Evolutionary conservation across 441 rosid genomes (phyloP), one percentile per base, ranked within the genome.

Genomic region (Codiaeum variegatum): DNA sequence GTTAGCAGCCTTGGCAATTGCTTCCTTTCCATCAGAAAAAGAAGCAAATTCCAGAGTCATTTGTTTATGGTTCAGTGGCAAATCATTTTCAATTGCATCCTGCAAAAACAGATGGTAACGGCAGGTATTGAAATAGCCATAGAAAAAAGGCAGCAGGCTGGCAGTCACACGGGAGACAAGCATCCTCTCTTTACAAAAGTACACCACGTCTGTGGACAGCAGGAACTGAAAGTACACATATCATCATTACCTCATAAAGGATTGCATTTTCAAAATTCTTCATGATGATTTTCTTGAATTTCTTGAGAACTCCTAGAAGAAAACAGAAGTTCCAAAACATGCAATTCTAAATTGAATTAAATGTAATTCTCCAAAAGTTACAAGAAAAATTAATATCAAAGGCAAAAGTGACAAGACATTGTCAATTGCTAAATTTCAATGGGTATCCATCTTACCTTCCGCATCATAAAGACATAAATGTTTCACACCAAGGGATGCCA

Each of bases 1-100:
- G 79, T 91, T 94, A 72, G 97, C 96, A 69, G 94, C 99, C 80
- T 83, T 91, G 61, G 82, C 85, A 61, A 94, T 82, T 60, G 97
- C 92, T 80, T 88, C 96, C 85, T 92, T 94, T 59, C 92, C 93
- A 78, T 91, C 92, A 8, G 94, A 84, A 21, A 74, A 64, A 23
- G 99, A 92, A 72, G 84, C 83, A 67, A 92, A 88, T 75, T 92
- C 99, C 72, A 94, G 38, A 31, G 75, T 81, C 81, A 85, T 81
- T 36, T 42, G 65, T 42, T 83, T 79, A 62, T 34, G 52, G 16
- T 79, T 76, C 67, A 51, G 68, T 1, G 66, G 72, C 23, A 26
- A 55, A 73, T 84, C 75, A 52, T 75, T 81, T 67, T 81, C 83
- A 72, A 42, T 74, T 69, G 47, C 62, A 46, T 89, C 97, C 97